Evolutionary conservation across 2,329 filamentous ascomycete species (phyloP).

Genomic region (Colletotrichum musicola): DNA sequence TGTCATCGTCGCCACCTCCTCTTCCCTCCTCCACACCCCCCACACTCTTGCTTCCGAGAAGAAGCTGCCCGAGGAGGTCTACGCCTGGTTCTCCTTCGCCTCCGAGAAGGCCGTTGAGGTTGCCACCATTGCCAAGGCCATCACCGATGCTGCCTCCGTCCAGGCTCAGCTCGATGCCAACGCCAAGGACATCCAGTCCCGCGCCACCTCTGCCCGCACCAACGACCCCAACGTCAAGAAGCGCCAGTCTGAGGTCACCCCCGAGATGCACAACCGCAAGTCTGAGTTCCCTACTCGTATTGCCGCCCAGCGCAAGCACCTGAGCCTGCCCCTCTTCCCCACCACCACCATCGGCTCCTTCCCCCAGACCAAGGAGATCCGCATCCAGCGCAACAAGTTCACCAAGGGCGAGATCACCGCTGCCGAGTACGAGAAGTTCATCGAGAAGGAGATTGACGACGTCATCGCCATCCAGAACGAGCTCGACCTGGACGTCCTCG

Average conservation of each 20-base stretch:
- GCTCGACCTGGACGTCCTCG: constrained; percentile 95
- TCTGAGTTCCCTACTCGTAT: constrained; percentile 89
- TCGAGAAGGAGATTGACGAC: constrained; percentile 97
- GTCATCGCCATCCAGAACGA: constrained; percentile 98
- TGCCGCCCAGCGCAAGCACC: constrained; percentile 87
- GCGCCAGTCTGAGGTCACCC: constrained; percentile 87
- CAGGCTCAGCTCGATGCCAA: constrained; percentile 94
- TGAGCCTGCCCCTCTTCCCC: constrained; percentile 96
- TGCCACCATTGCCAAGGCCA: constrained; percentile 94
- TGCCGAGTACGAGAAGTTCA: constrained; percentile 97
- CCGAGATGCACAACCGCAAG: constrained; percentile 91
- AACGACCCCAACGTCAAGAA: constrained; percentile 99
- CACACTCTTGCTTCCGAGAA: constrained; percentile 99
- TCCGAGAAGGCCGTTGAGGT: constrained; percentile 94
- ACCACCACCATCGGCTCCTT: constrained; percentile 99
- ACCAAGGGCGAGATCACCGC: constrained; percentile 97
- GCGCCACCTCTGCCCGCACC: constrained; percentile 92
- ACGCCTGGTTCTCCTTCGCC: constrained; percentile 97
- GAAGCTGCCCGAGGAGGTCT: constrained; percentile 81
- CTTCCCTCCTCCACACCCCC: constrained; percentile 97
- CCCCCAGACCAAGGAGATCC: constrained; percentile 99
- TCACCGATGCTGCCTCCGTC: constrained; percentile 91
- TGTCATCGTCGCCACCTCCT: constrained; percentile 96
- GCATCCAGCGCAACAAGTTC: constrained; percentile 96
- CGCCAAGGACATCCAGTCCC: constrained; percentile 91